Evolutionary conservation across 805 yeast species (phyloP).

Genomic region (Yarrowia sp.): DNA sequence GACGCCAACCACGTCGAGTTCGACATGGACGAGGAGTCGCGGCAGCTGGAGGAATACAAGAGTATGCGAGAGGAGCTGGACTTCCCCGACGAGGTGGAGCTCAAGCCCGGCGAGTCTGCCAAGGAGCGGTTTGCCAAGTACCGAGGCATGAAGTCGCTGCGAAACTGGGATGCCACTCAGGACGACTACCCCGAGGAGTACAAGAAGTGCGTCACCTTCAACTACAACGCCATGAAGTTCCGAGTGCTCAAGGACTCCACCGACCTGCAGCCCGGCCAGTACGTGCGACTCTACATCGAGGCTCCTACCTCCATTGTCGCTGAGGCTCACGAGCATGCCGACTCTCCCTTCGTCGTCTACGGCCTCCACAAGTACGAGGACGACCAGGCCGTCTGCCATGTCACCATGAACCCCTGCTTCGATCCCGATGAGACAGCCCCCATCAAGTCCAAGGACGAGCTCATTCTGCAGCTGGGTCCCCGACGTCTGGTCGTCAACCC

Average conservation of each 20-base stretch:
- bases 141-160: slow-evolving; percentile 82
- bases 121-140: slow-evolving; percentile 71
- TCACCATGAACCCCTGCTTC: slow-evolving; percentile 86
- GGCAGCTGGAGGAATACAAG: slow-evolving; percentile 69
- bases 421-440: slow-evolving; percentile 54
- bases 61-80: slow-evolving; percentile 74
- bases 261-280: slow-evolving; percentile 60
- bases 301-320: slow-evolving; percentile 48
- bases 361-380: slow-evolving; percentile 84
- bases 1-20: slow-evolving; percentile 59
- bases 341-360: slow-evolving; percentile 60
- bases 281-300: slow-evolving; percentile 56
- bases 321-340: slow-evolving; percentile 49
- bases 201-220: slow-evolving; percentile 70
- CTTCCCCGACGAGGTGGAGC: slow-evolving; percentile 93
- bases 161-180: slow-evolving; percentile 88
- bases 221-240: slow-evolving; percentile 73
- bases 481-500: slow-evolving; percentile 84
- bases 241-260: slow-evolving; percentile 61
- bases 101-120: slow-evolving; percentile 72
- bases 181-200: slow-evolving; percentile 78
- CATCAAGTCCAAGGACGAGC: slow-evolving; percentile 73
- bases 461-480: slow-evolving; percentile 90
- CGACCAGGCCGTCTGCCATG: slow-evolving; percentile 75
- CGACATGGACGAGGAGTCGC: slow-evolving; percentile 76